phyloP scores from a whole-genome alignment of 1,284 basidiomycete genomes.

The Cutaneotrichosporon cutaneum region DNA sequence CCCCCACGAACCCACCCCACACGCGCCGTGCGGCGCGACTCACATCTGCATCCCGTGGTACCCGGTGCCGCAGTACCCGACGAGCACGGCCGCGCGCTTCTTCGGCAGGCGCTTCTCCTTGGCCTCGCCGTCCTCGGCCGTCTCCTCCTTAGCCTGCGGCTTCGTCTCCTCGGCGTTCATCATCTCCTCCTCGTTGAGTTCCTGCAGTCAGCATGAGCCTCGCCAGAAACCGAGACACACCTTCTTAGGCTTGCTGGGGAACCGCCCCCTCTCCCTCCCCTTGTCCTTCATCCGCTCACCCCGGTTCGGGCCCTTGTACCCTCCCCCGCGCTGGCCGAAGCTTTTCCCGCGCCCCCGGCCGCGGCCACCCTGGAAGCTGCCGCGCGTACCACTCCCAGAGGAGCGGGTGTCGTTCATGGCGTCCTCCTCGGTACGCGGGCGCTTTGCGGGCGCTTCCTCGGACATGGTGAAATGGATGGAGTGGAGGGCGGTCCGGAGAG shows the following conservation, averaged over 20 bases:
- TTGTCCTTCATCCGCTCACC: constrained; percentile 1
- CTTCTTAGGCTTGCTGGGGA: constrained; percentile 1
- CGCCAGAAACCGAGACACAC: background rate
- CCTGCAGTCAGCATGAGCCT: background rate
- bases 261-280: background rate
- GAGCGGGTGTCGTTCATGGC: constrained; percentile 16
- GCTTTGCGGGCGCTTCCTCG: constrained; percentile 5
- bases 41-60: constrained; percentile 97
- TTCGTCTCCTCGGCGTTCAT: constrained; percentile 7
- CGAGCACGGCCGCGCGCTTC: constrained; percentile 58
- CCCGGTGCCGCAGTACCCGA: constrained; percentile 58
- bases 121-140: constrained; percentile 23
- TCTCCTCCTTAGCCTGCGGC: constrained; percentile 9
- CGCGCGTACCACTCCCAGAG: background rate
- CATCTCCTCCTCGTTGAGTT: constrained; percentile 8
- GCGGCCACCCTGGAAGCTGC: constrained; percentile 8
- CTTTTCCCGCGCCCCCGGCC: constrained; percentile 4
- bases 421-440: constrained; percentile 16
- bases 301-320: constrained; percentile 10
- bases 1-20: background rate
- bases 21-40: constrained; percentile 45
- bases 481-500: background rate
- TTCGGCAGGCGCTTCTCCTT: constrained; percentile 55
- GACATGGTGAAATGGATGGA: background rate
- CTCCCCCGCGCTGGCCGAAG: constrained; percentile 7